These are phyloP conservation scores for Phytopythium cucurbitacearum DNA, from an alignment of 352 stramenopile genomes.

Conservation along the genomic window DNA sequence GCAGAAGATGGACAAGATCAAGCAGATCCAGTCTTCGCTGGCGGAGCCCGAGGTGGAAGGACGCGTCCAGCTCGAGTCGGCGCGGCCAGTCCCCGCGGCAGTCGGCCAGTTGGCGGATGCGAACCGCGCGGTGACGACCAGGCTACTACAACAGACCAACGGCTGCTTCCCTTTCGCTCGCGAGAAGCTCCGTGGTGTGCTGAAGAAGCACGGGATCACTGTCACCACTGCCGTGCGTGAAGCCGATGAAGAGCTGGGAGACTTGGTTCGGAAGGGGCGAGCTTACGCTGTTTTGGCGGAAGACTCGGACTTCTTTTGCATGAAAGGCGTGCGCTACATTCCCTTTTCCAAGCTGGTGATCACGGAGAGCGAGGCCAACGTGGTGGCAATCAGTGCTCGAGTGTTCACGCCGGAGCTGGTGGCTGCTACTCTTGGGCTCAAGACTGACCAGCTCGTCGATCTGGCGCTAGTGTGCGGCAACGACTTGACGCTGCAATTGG, in stretches of 20 bases:
- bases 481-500: slow-evolving; percentile 76
- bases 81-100: no score
- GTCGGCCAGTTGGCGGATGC: slow-evolving; percentile 2
- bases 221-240: slow-evolving; percentile 60
- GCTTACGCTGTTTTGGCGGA: slow-evolving; percentile 68
- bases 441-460: slow-evolving; percentile 74
- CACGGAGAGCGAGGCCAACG: neutral
- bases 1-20: slow-evolving; percentile 51
- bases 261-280: slow-evolving; percentile 45
- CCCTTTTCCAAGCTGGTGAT: slow-evolving; percentile 47
- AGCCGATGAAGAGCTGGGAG: slow-evolving; percentile 71
- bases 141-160: slow-evolving; percentile 55
- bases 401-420: slow-evolving; percentile 74
- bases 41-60: slow-evolving; percentile 8
- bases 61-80: neutral
- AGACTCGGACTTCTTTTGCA: slow-evolving; percentile 89
- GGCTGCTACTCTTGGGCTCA: slow-evolving; percentile 50
- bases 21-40: slow-evolving; percentile 28
- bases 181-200: slow-evolving; percentile 56
- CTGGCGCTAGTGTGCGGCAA: slow-evolving; percentile 85
- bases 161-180: slow-evolving; percentile 72
- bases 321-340: slow-evolving; percentile 81
- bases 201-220: slow-evolving; percentile 41
- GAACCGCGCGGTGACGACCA: slow-evolving; percentile 11
- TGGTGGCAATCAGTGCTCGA: slow-evolving; percentile 37